Percentiles rank a stretch among this genome's conserved stretches.
Evolutionary conservation across 805 yeast species (phyloP).

Genomic region (Candida jianshihensis): DNA sequence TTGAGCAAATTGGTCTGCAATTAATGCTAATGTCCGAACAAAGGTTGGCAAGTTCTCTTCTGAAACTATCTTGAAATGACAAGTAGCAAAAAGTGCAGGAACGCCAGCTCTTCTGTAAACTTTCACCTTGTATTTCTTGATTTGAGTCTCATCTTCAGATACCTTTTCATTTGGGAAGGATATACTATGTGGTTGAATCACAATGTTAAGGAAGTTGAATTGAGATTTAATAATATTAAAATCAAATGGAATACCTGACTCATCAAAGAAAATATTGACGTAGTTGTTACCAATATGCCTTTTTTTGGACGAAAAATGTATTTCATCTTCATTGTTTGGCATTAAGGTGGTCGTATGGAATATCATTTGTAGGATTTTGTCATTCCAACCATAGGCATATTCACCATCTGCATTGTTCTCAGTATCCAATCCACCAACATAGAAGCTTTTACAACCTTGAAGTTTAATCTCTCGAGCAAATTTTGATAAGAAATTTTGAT

Average conservation of each 20-base stretch:
- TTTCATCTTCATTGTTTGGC: slow-evolving; percentile 47
- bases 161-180: slow-evolving; percentile 12
- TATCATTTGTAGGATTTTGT: slow-evolving; percentile 61
- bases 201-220: slow-evolving; percentile 77
- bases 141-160: slow-evolving; percentile 6
- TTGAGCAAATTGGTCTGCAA: slow-evolving; percentile 65
- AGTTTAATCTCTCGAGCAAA: slow-evolving; percentile 59
- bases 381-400: slow-evolving; percentile 65
- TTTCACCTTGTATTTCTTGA: slow-evolving; percentile 50
- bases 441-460: slow-evolving; percentile 43
- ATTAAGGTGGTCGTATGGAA: slow-evolving; percentile 80
- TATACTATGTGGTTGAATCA: slow-evolving; percentile 55
- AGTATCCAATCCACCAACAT: slow-evolving; percentile 76
- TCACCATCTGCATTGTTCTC: slow-evolving; percentile 68
- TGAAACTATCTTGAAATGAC: slow-evolving; percentile 66
- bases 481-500: slow-evolving; percentile 48
- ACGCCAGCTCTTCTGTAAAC: slow-evolving; percentile 60
- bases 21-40: slow-evolving; percentile 58
- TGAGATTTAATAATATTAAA: slow-evolving; percentile 69
- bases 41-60: slow-evolving; percentile 53
- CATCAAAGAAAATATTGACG: slow-evolving; percentile 78
- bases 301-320: slow-evolving; percentile 50
- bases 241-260: slow-evolving; percentile 58
- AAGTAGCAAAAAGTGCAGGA: slow-evolving; percentile 70
- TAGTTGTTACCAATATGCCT: slow-evolving; percentile 83